Evolutionary conservation across 1,284 basidiomycete species (phyloP), one percentile per base, ranked within the genome.

Genomic region (Leccinum pachyderme): DNA sequence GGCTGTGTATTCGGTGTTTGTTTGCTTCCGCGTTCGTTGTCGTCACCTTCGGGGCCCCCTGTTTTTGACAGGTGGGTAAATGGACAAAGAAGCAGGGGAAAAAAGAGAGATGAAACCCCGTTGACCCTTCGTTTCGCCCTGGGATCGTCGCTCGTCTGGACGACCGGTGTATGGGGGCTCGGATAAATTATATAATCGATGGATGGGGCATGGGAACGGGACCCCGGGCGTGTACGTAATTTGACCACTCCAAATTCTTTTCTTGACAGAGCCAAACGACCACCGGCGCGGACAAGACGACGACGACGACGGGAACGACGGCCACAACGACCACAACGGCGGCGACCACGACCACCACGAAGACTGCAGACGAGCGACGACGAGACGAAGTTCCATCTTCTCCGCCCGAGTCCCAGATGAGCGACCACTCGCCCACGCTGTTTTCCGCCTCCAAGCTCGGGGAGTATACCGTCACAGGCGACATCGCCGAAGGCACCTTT

Each of bases 401-500:
- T n/a, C 35, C 15, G 24, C 43, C n/a, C 43, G 43, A 27, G 24
- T 44, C 56, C 22, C 52, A 58, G 46, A 68, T 71, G 67, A 59
- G 43, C 59, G 67, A 68, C 43, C 7, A 9, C 53, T 53, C 39
- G 8, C 15, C 13, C n/a, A 56, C n/a, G 43, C 9, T 59, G 24
- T 78, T 72, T 61, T 75, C 84, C 2, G 75, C 84, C 9, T 82
- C 84, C 8, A 88, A 84, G 75, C 82, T 91, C 27, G 89, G 89
- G 52, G 87, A 91, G 72, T 92, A 92, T 72, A 86, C 79, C 24
- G 84, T 92, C 58, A 78, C 84, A 48, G 74, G 79, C 57, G 87
- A 91, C 68, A 91, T 91, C 61, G 90, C 89, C 50, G 88, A 91
- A 58, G 96, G 96, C 18, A 95, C 93, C 12, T 99, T 98, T 74